These are phyloP conservation scores for Graphilbum ipis-grandicollis DNA, from an alignment of 2,329 filamentous ascomycete genomes.

Conservation along the genomic window DNA sequence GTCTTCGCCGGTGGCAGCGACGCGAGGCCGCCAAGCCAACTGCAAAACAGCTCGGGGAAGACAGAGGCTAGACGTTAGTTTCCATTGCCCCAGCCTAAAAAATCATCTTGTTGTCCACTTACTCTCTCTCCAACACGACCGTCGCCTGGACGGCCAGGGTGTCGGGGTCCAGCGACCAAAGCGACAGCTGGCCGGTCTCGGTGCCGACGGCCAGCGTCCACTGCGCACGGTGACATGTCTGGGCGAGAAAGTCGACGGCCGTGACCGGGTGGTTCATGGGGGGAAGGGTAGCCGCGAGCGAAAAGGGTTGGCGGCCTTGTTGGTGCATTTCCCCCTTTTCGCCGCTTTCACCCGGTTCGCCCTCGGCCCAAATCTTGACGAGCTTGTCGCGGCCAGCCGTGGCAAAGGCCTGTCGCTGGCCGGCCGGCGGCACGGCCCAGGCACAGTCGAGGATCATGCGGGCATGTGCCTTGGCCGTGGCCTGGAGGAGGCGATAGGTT, in stretches of 20 bases:
- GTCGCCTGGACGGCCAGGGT: conserved; percentile 18
- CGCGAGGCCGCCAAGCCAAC: conserved; percentile 48
- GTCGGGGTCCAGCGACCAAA: conserved; percentile 22
- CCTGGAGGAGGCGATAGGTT: conserved; percentile 41
- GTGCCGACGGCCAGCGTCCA: conserved; percentile 34
- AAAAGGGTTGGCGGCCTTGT: too few relatives aligned
- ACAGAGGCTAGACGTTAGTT: conserved; percentile 21
- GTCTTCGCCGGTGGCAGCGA: neutral
- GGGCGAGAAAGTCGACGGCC: conserved; percentile 47
- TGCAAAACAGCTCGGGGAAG: conserved; percentile 50
- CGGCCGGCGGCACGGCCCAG: conserved; percentile 43
- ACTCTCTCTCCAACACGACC: conserved; percentile 20
- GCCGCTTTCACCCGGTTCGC: too few relatives aligned
- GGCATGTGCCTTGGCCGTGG: conserved; percentile 71
- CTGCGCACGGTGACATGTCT: conserved; percentile 12
- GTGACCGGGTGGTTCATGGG: conserved; percentile 48
- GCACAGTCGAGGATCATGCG: conserved; percentile 83
- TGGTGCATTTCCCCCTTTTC: too few relatives aligned
- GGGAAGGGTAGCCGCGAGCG: conserved; percentile 33
- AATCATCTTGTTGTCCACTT: conserved; percentile 11
- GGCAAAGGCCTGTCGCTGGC: conserved; percentile 39
- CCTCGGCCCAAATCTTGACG: conserved; percentile 50
- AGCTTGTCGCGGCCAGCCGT: conserved; percentile 84
- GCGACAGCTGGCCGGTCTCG: conserved; percentile 31
- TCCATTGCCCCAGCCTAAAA: neutral